Conservation (phyloP, 257 asterid species). For the Craterostigma plantagineum region DNA sequence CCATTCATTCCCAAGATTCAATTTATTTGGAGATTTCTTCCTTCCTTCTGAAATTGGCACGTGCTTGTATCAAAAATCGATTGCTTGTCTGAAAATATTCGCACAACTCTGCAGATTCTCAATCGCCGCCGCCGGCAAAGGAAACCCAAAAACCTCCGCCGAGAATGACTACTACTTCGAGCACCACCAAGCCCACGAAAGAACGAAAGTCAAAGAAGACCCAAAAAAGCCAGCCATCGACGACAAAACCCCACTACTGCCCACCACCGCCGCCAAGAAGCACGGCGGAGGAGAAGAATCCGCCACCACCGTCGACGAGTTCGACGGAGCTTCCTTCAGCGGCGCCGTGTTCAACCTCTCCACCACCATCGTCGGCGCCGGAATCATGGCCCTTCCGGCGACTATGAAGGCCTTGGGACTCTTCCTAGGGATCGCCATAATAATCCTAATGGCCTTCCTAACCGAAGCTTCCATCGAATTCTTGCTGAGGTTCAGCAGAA, state of each 20-base stretch:
- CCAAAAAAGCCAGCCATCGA: constrained; percentile 25
- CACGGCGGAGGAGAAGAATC: constrained; percentile 39
- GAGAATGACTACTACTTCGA: no score
- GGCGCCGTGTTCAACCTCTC: constrained; percentile 98
- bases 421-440: constrained; percentile 49
- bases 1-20: no score
- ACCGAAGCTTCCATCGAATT: constrained; percentile 80
- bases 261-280: constrained; percentile 55
- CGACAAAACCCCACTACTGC: constrained; percentile 77
- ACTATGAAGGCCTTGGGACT: constrained; percentile 94
- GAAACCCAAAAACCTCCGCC: no score
- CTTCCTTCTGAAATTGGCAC: no score
- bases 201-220: constrained; percentile 21
- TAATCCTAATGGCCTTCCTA: constrained; percentile 79
- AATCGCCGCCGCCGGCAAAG: no score
- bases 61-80: no score
- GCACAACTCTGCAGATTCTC: no score
- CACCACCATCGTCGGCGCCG: constrained; percentile 92
- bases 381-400: constrained; percentile 98
- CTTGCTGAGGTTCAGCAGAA: constrained; percentile 67
- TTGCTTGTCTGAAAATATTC: no score
- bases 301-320: constrained; percentile 62
- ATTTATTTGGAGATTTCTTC: no score
- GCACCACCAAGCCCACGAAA: no score
- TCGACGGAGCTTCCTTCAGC: constrained; percentile 91